These are phyloP conservation scores for Cytospora mali DNA, from an alignment of 2,329 filamentous ascomycete species.

Conservation along the genomic window DNA sequence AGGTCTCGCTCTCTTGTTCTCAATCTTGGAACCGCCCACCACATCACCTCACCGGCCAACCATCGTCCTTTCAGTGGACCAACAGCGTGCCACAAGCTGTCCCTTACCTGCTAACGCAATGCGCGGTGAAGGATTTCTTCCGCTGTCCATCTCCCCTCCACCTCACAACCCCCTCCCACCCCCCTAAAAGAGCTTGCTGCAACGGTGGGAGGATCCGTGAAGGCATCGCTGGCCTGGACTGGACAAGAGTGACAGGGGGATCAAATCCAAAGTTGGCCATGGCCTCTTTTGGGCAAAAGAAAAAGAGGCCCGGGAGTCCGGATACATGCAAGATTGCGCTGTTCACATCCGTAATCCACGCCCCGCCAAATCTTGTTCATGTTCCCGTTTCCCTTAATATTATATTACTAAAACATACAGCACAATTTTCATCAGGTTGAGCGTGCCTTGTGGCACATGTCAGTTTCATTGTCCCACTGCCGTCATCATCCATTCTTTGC, in stretches of 20 bases:
- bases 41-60: slow-evolving; percentile 6
- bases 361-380: background rate
- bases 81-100: slow-evolving; percentile 18
- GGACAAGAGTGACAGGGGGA: no score
- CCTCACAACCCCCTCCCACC: no score
- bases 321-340: slow-evolving; percentile 2
- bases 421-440: slow-evolving; percentile 16
- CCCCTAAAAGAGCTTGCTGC: no score
- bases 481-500: background rate
- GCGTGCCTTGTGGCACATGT: slow-evolving; percentile 25
- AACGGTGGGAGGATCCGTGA: background rate
- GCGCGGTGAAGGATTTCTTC: slow-evolving; percentile 8
- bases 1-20: background rate
- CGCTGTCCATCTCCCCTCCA: background rate
- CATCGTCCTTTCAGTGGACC: slow-evolving; percentile 6
- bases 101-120: slow-evolving; percentile 4
- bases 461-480: background rate
- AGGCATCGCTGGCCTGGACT: no score
- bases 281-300: background rate
- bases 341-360: background rate
- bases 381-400: background rate
- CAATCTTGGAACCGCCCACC: background rate
- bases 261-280: no score
- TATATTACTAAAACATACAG: background rate
- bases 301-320: background rate